Evolutionary conservation across 768 basidiomycete genomes (phyloP), one percentile per base, ranked within the genome.

Genomic region (Russula foetens): DNA sequence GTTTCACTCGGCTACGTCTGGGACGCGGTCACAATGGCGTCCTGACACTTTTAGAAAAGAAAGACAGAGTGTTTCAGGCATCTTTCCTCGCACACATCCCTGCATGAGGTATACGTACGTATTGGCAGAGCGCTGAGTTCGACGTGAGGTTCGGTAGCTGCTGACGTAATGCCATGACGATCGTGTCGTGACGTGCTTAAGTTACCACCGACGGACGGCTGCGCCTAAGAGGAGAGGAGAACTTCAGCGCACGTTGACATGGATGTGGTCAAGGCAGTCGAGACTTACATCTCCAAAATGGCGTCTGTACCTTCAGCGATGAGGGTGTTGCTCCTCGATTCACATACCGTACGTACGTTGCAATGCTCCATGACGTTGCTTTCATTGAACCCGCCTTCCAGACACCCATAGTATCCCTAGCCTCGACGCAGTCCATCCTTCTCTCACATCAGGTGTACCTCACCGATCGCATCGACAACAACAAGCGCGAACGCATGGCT

Each of bases 401-500:
- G 93, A 98, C 96, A 7, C 95, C 96, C 1, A 95, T 98, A 62
- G 87, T 99, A 7, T 98, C 95, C 4, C 79, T 98, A 19, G 90
- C 95, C 3, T 86, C 92, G 1, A 98, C 97, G 0, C 97, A 98
- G 71, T 93, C 94, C 2, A 88, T 86, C 9, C 79, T 99, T 29
- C 78, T 99, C 45, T 86, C 94, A 3, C 93, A 98, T 67, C 95
- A 99, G 71, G 92, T 98, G 45, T 99, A 99, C 75, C 82, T 99
- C 55, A 99, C 96, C 4, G 97, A 99, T 76, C 82, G 94, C 57
- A 92, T 99, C 69, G 97, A 98, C 78, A 98, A 98, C 78, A 85
- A 77, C 72, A 84, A 85, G 63, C 84, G 92, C 62, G 94, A 96
- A 70, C 77, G 91, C 26, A 92, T 98, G 84, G 84, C 91, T 14